Base-by-base conservation (phyloP, 805 yeast species). In the Zygoascus biomembranicola region DNA sequence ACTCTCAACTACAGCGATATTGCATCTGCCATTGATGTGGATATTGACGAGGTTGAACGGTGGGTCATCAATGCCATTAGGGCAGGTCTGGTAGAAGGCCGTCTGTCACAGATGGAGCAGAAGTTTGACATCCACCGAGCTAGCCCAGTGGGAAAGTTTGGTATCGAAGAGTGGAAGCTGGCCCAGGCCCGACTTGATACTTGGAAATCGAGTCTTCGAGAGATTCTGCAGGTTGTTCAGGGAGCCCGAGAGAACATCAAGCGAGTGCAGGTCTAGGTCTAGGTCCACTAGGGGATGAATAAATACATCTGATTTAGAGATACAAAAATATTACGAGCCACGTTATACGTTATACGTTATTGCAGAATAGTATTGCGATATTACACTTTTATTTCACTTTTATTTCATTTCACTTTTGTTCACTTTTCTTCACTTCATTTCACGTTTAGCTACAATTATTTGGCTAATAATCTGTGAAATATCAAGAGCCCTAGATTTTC, bases 11-110 rank as follows among this genome's bases (percentile, higher is more conserved):
- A 71, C 58, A 51, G 58, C n/a, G 61, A 56, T 20, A 68, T 73
- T 51, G 65, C 70, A 18, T 47, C 52, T 16, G 62, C 66, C 13
- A 59, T 71, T 19, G 64, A 61, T 28, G 61, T 72, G 18, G 55
- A 63, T 16, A 32, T 45, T 14, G 65, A 53, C 26, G 58, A 58
- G 16, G 72, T 73, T 23, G 77, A 73, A 63, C 44, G 62, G 32
- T 66, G 73, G 64, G 63, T 73, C 37, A 71, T 73, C 48, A 74
- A 73, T 51, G 70, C 73, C 32, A 69, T 73, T 55, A 67, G 73
- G 53, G 72, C 73, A 2, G 73, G 73, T 5, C 67, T 73, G 16
- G 59, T 73, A 23, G 66, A 69, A 59, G 77, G 77, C 56, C 68
- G 75, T 52, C 66, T 73, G 65, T 65, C 70, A 55, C 77, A 73